Evolutionary conservation across 192 early-diverging fungal species (phyloP), one percentile per base, ranked within the genome.

Genomic region (Helicostylum pulchrum): DNA sequence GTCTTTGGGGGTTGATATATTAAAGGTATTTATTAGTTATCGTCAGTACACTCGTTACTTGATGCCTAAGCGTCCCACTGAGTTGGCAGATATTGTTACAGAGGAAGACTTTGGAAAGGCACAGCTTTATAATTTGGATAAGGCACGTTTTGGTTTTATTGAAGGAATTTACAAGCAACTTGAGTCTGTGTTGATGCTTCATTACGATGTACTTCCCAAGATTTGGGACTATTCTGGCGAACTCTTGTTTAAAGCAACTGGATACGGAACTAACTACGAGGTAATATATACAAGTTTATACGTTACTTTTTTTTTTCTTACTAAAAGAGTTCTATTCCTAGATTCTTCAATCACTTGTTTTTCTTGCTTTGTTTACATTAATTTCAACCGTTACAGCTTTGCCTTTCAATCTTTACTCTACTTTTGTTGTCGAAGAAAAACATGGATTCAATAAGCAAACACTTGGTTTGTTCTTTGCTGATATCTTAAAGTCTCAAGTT

Each of bases 361-460:
- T 94, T 59, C 83, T 90, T 42, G 68, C 83, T 0, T 50, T 84
- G 7, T 80, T 86, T 31, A 76, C 80, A 12, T 34, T 85, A 0
- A 59, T 87, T 9, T 80, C 85, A 1, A 88, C 86, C 3, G 59
- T 91, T 7, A 68, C 93, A 6, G 81, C 80, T 12, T 68, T 95
- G 51, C 96, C 96, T 7, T 88, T 94, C 54, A 81, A 84, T 20
- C 66, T 96, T 23, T 99, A 95, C 72, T 82, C 81, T 52, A 96
- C 91, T 0, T 99, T 99, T 87, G 93, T 99, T 10, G 88, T 99
- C 64, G 96, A 99, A 78, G 85, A 90, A 70, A 77, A 83, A 26
- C 94, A 96, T 73, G 95, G 95, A 4, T 97, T 99, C 76, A 99
- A 99, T 80, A 99, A 99, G 71, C 87, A 89, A 72, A 96, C 95